These are phyloP conservation scores for Leccinellum rugosiceps DNA, from an alignment of 768 basidiomycete species.

Conservation along the genomic window DNA sequence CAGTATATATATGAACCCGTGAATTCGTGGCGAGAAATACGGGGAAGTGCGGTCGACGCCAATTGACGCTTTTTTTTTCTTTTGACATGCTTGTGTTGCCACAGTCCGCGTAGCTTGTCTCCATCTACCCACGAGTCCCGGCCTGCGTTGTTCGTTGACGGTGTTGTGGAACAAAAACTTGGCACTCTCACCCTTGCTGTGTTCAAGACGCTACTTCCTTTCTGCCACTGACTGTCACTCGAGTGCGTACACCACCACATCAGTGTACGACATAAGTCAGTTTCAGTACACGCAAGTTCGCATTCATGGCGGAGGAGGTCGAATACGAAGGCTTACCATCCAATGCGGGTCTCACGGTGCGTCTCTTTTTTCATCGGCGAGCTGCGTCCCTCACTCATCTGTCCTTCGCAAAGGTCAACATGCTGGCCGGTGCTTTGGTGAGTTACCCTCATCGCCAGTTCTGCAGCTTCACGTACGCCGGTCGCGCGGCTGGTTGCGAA, in stretches of 20 bases:
- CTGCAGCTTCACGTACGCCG: background rate
- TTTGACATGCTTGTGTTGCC: constrained; percentile 6
- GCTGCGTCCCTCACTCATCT: constrained; percentile 15
- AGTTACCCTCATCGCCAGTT: constrained; percentile 33
- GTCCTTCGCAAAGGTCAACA: constrained; percentile 66
- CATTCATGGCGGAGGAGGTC: constrained; percentile 41
- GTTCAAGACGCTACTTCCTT: background rate
- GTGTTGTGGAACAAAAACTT: constrained; percentile 6
- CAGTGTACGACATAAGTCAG: constrained; percentile 4
- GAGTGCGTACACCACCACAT: constrained; percentile 5
- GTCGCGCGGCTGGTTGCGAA: background rate
- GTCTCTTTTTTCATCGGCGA: constrained; percentile 6
- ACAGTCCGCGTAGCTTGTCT: background rate
- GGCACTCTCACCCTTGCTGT: constrained; percentile 5
- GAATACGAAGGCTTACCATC: constrained; percentile 70
- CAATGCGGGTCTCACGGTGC: constrained; percentile 75
- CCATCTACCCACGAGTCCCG: background rate
- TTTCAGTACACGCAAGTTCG: constrained; percentile 7
- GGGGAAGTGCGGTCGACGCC: background rate
- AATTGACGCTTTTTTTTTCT: background rate
- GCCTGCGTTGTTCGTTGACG: constrained; percentile 1
- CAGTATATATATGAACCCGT: background rate
- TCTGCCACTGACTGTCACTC: background rate
- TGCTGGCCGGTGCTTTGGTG: constrained; percentile 95
- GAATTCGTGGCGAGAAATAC: background rate